Conservation (phyloP, 2,329 filamentous ascomycete genomes). For the Ophiostoma piceae region DNA sequence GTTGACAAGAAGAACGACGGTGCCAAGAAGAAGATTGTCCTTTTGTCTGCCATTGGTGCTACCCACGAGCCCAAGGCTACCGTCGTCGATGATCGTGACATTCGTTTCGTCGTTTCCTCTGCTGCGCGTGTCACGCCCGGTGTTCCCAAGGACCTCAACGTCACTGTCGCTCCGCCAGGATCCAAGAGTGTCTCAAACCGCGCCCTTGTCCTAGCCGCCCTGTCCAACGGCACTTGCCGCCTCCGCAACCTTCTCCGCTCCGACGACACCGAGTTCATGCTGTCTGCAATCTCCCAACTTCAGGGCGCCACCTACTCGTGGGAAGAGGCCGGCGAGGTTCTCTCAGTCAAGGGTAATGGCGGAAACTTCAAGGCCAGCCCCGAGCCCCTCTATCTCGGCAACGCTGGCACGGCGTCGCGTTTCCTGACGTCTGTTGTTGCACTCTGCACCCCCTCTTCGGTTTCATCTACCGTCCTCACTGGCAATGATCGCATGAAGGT, state of each 20-base stretch:
- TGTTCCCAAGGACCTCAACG: conserved; percentile 55
- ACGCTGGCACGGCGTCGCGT: conserved; percentile 90
- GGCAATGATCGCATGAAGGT: conserved; percentile 96
- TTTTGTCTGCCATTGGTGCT: conserved; percentile 83
- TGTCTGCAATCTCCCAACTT: conserved; percentile 80
- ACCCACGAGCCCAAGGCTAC: conserved; percentile 84
- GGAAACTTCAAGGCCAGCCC: conserved; percentile 72
- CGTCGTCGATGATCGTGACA: conserved; percentile 78
- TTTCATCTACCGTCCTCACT: conserved; percentile 72
- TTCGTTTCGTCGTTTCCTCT: conserved; percentile 76
- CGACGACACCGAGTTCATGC: conserved; percentile 95
- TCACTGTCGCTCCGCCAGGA: conserved; percentile 81
- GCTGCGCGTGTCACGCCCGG: conserved; percentile 69
- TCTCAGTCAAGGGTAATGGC: conserved; percentile 87
- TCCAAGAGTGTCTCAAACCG: conserved; percentile 98
- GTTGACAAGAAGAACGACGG: conserved; percentile 99
- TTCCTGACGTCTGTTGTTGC: conserved; percentile 91
- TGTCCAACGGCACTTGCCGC: conserved; percentile 77
- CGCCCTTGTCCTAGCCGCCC: conserved; percentile 85
- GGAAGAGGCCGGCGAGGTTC: conserved; percentile 88
- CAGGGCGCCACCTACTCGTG: conserved; percentile 85
- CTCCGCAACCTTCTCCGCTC: conserved; percentile 93
- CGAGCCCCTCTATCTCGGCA: conserved; percentile 83
- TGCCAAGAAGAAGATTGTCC: conserved; percentile 88
- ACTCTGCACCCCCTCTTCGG: conserved; percentile 63